Base-by-base conservation (phyloP, 2,329 filamentous ascomycete genomes). In the Aspergillus versicolor region DNA sequence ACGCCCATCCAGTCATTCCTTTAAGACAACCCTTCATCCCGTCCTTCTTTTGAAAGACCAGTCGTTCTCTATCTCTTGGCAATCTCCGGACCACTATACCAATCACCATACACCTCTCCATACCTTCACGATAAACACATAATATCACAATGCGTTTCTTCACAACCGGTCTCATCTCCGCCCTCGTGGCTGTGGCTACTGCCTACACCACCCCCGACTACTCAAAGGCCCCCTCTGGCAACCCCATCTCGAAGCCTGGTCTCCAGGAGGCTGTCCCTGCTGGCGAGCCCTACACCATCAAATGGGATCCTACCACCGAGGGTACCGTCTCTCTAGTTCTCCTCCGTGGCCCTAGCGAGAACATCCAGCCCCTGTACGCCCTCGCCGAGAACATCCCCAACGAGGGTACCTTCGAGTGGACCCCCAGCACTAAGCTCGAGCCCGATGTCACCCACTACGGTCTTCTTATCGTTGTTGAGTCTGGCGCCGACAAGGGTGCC, bases 391-490 rank as follows among this genome's bases (percentile, higher is more conserved):
- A 71, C 61, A 82, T 84, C 70, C 61, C 70, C 67, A 87, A 88
- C 81, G 77, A 69, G 57, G 85, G 85, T 58, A 68, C 65, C 61
- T 86, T 76, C 77, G 47, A 61, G 56, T 87, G 84, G 84, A 83
- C 80, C 43, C 82, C 82, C 42, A 65, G 75, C 59, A 69, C 77
- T 54, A 61, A 68, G 42, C 80, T 86, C 58, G 75, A 78, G 65
- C 68, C 69, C 60, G 79, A 82, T 60, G 69, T 68, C 61, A 79
- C 77, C 64, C 80, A 78, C 73, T 87, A 87, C 74, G 85, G 84
- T 60, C 76, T 88, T 67, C 78, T 86, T 70, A 73, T 88, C 65
- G 82, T 87, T 63, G 83, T 82, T 62, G 82, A 86, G 67, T 17
- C 51, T 19, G 75, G 77, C 49, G 83, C 77, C 61, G 82, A 84